phyloP scores from a whole-genome alignment of 345 rosid genomes.

The Eucalyptus erythrocorys region DNA sequence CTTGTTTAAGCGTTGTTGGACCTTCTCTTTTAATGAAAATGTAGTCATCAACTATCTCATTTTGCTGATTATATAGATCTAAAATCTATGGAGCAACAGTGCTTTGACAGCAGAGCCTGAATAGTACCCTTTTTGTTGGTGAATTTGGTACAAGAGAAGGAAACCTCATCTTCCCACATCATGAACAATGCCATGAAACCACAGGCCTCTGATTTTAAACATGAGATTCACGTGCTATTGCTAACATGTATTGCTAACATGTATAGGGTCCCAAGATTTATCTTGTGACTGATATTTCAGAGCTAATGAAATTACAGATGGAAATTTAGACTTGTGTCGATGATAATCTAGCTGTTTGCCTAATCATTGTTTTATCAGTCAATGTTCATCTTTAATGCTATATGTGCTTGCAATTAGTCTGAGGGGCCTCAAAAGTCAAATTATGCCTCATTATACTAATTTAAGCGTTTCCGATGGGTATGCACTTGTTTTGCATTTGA shows the following conservation, averaged over 20 bases:
- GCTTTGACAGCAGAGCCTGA: neutral
- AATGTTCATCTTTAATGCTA: neutral
- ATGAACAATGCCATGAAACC: neutral
- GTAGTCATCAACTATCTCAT: neutral
- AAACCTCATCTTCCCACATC: neutral
- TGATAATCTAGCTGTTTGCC: neutral
- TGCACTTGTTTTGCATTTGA: neutral
- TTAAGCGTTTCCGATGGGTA: neutral
- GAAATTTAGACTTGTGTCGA: neutral
- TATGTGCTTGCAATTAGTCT: neutral
- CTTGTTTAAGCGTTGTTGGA: neutral
- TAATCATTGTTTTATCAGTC: neutral
- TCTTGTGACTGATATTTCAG: neutral
- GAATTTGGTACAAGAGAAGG: neutral
- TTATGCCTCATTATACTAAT: neutral
- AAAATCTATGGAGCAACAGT: neutral
- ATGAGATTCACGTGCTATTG: neutral
- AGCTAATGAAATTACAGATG: neutral
- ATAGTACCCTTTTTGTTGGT: neutral
- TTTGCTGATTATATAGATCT: neutral
- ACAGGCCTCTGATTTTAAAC: neutral
- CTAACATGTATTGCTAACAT: no score
- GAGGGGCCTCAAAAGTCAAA: neutral
- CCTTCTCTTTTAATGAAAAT: neutral
- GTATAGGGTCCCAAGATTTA: neutral